phyloP scores from a whole-genome alignment of 257 asterid genomes.

The Solanum lycopersicoides region DNA sequence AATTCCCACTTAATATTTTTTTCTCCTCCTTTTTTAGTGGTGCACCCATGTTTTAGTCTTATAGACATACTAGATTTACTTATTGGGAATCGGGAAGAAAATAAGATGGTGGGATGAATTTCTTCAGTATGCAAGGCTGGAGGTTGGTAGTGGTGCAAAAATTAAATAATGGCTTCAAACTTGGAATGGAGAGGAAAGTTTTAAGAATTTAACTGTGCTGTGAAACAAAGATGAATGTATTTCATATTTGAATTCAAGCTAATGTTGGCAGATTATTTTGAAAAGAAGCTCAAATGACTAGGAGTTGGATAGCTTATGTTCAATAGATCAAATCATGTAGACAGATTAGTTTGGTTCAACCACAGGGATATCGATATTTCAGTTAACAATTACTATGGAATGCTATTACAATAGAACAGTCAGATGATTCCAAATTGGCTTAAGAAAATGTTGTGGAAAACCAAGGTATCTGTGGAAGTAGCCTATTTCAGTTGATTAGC shows the following conservation, averaged over 20 bases:
- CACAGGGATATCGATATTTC: neutral
- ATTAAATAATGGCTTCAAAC: neutral
- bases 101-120: neutral
- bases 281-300: neutral
- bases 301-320: neutral
- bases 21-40: neutral
- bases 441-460: neutral
- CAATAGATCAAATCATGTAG: neutral
- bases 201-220: neutral
- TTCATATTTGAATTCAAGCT: neutral
- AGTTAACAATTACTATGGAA: neutral
- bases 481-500: neutral
- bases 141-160: neutral
- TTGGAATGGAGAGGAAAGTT: neutral
- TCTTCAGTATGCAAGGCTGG: neutral
- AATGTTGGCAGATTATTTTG: neutral
- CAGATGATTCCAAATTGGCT: neutral
- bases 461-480: neutral
- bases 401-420: neutral
- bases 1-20: neutral
- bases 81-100: neutral
- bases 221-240: neutral
- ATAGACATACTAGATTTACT: neutral
- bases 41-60: neutral
- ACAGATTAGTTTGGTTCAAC: neutral